phyloP scores from a whole-genome alignment of 2,329 filamentous ascomycete genomes.

The Bipolaris sorokiniana region DNA sequence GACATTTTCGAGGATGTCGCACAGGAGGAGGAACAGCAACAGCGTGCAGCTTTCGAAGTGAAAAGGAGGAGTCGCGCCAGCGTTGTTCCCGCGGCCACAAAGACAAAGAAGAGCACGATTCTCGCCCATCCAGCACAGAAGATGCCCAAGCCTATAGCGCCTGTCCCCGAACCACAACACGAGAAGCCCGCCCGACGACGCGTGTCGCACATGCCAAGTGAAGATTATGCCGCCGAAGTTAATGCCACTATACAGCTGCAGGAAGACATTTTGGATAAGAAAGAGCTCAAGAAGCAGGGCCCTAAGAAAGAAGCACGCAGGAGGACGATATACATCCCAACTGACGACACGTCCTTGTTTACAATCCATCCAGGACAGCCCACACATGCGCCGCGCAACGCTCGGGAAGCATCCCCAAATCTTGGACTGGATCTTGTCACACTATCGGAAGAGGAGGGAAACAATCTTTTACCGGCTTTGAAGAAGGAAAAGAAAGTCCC shows the following conservation, averaged over 20 bases:
- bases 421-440: constrained; percentile 48
- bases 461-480: constrained; percentile 35
- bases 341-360: constrained; percentile 58
- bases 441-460: constrained; percentile 48
- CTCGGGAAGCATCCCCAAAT: constrained; percentile 44
- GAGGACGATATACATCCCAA: constrained; percentile 59
- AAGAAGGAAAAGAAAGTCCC: constrained; percentile 44
- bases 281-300: constrained; percentile 39
- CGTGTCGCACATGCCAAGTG: constrained; percentile 43
- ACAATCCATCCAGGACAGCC: constrained; percentile 59
- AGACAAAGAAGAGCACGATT: constrained; percentile 38
- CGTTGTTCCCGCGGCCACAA: constrained; percentile 28
- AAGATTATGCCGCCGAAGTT: constrained; percentile 30
- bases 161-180: constrained; percentile 29
- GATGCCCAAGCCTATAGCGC: constrained; percentile 33
- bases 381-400: constrained; percentile 32
- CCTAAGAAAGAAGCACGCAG: constrained; percentile 52
- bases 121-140: constrained; percentile 48
- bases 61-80: constrained; percentile 39
- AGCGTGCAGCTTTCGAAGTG: constrained; percentile 30
- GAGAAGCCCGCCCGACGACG: constrained; percentile 43
- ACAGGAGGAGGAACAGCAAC: constrained; percentile 41
- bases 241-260: constrained; percentile 42
- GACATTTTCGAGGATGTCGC: constrained; percentile 50
- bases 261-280: constrained; percentile 38